phyloP scores from a whole-genome alignment of 176 grass and related monocot species.

The Saccharum officinarum region DNA sequence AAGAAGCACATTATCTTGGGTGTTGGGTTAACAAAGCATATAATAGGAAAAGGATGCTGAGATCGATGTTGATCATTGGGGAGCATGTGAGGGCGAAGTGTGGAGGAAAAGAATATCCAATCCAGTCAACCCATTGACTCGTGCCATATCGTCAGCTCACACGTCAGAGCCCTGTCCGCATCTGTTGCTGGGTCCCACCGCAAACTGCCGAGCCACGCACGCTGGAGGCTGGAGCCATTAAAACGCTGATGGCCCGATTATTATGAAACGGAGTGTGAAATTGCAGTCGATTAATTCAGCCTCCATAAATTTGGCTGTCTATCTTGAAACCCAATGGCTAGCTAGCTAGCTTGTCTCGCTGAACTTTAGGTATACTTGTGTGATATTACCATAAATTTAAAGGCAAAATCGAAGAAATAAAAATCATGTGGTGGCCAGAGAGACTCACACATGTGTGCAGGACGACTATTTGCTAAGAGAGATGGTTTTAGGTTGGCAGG shows the following conservation, averaged over 20 bases:
- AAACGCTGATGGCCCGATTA: not conserved
- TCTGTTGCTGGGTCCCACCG: not conserved
- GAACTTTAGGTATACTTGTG: too few relatives aligned
- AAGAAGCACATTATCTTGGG: not conserved
- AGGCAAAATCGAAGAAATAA: not conserved
- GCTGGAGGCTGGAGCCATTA: not conserved
- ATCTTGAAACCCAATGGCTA: too few relatives aligned
- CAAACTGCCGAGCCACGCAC: not conserved
- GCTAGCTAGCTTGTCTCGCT: too few relatives aligned
- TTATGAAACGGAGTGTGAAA: not conserved
- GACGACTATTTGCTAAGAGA: not conserved
- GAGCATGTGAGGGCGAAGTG: slow-evolving; percentile 20
- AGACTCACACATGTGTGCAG: not conserved
- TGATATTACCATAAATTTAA: too few relatives aligned
- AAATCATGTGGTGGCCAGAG: not conserved
- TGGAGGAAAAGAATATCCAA: slow-evolving; percentile 27
- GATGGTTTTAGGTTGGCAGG: not conserved
- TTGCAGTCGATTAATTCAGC: not conserved
- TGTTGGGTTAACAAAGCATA: not conserved
- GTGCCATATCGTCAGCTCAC: slow-evolving; percentile 37
- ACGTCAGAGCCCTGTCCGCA: slow-evolving; percentile 4
- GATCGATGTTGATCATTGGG: slow-evolving; percentile 2
- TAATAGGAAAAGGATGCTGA: not conserved
- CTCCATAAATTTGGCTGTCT: too few relatives aligned
- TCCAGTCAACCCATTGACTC: slow-evolving; percentile 49